phyloP scores from a whole-genome alignment of 768 basidiomycete genomes.

The Pleurotus sapidus region DNA sequence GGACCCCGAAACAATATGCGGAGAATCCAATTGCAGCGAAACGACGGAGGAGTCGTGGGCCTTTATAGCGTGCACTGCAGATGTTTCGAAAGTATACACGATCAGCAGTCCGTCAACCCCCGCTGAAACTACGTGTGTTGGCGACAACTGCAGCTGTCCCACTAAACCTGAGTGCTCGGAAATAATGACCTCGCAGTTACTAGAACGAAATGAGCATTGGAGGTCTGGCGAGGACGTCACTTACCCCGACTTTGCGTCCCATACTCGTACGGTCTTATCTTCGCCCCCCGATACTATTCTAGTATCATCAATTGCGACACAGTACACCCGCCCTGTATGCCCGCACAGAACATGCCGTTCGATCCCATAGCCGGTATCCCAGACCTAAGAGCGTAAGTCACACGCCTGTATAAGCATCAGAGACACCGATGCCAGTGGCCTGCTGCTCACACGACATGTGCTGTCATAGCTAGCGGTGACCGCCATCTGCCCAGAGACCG shows the following conservation, averaged over 20 bases:
- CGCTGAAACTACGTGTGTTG: neutral
- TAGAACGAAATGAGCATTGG: neutral
- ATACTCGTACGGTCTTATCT: constrained; percentile 1
- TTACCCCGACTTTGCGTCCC: neutral
- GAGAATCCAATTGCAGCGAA: neutral
- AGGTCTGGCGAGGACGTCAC: neutral
- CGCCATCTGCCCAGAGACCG: neutral
- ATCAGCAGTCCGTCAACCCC: neutral
- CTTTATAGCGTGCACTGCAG: neutral
- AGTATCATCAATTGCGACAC: neutral
- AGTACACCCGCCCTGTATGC: neutral
- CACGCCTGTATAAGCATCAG: no score
- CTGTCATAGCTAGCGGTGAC: neutral
- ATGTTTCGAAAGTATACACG: neutral
- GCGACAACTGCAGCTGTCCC: neutral
- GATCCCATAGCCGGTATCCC: neutral
- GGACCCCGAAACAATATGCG: neutral
- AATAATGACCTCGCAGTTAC: neutral
- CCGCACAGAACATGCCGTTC: neutral
- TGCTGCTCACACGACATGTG: neutral
- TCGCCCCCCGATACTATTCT: neutral
- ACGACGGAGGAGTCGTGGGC: neutral
- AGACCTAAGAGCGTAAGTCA: neutral
- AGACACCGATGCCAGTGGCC: no score
- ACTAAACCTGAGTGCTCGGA: neutral